Base-by-base conservation (phyloP, 768 basidiomycete species). In the Terana coerulea region DNA sequence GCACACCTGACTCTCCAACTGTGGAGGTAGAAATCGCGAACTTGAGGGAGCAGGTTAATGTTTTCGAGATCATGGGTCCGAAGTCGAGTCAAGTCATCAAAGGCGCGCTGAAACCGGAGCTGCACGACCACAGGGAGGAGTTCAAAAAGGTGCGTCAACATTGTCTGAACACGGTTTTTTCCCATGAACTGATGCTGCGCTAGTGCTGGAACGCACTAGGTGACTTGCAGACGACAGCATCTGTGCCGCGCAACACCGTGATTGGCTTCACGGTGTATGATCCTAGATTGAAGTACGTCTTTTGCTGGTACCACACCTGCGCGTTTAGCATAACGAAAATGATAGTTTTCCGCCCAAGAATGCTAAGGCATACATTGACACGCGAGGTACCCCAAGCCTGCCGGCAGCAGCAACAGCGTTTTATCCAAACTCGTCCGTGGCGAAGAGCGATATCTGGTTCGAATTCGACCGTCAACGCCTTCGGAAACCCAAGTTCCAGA, bases 1-100 rank as follows among this genome's bases (percentile, higher is more conserved):
- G 9, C 17, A 17, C 30, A 6, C 28, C 30, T 1, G 19, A 64
- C 22, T 68, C 61, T 48, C 56, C 58, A 2, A 52, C 56, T 3
- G 64, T 70, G 21, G 71, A 75, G 19, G 67, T 93, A 9, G 83
- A 90, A 57, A 74, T 95, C 14, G 73, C 76, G 6, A 89, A 95
- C 63, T 65, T 94, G 42, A 72, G 86, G 49, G 81, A 80, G 1
- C 78, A 83, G 43, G 59, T 92, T 36, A 89, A 88, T 54, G 75
- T 83, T 5, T 95, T 95, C 59, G 95, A 98, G 65, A 79, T 98
- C 29, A 87, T 88, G 74, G 95, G 95, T 2, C 91, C 91, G 3
- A 88, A 70, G 59, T 52, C 62, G 62, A 48, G 68, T 64, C 53
- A 66, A 47, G 49, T 64, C 10, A 66, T 88, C 45, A 81, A 78